Percentiles rank a stretch among this genome's conserved stretches.
phyloP scores from a whole-genome alignment of 176 grass and related monocot genomes.

The Leersia perrieri region DNA sequence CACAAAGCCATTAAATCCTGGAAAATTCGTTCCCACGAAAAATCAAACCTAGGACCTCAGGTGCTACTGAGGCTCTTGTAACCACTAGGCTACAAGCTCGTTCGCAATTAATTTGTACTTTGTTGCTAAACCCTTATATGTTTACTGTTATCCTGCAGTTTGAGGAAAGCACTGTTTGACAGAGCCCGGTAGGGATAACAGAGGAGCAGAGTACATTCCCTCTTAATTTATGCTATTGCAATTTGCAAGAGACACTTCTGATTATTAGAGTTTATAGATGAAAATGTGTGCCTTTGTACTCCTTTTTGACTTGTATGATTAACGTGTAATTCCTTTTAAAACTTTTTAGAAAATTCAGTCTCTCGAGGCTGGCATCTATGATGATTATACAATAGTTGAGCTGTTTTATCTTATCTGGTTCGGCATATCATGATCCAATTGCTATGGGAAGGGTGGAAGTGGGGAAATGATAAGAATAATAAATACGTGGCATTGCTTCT shows the following conservation, averaged over 20 bases:
- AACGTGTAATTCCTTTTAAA: background rate
- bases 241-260: conserved; percentile 11
- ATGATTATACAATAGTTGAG: background rate
- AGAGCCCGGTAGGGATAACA: conserved; percentile 32
- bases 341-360: background rate
- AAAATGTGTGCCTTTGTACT: conserved; percentile 11
- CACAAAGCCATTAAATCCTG: too few relatives aligned
- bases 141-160: conserved; percentile 44
- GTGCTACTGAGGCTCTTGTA: too few relatives aligned
- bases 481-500: background rate
- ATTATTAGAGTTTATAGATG: conserved; percentile 6
- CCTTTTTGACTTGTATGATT: background rate
- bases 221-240: conserved; percentile 18
- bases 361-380: background rate
- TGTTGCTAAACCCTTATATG: background rate
- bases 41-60: too few relatives aligned
- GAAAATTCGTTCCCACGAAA: too few relatives aligned
- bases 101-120: background rate
- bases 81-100: too few relatives aligned
- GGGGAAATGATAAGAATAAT: background rate
- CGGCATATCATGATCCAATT: background rate
- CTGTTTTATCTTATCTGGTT: background rate
- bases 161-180: conserved; percentile 87
- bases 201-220: background rate
- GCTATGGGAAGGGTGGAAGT: background rate